Evolutionary conservation across 2,329 filamentous ascomycete genomes (phyloP).

Genomic region (Paecilomyces fulvus): DNA sequence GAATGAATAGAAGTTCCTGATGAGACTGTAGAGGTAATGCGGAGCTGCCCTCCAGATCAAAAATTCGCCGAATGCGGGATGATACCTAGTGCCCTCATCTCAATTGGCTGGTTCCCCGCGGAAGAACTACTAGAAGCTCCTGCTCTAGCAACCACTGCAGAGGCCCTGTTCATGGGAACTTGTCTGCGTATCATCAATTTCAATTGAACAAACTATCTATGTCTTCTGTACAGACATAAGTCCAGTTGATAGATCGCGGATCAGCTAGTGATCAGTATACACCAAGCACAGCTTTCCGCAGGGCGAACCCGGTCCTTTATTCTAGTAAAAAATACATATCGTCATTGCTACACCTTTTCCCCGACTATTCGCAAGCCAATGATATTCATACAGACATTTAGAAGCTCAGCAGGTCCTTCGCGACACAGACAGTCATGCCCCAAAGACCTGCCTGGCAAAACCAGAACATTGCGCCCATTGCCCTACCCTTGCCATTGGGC

Average conservation of each 20-base stretch:
- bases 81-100: not conserved
- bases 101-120: not conserved
- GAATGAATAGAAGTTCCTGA: not conserved
- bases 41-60: not conserved
- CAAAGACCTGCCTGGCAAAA: constrained; percentile 32
- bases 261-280: too few species aligned
- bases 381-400: not conserved
- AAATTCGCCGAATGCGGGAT: not conserved
- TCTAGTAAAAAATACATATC: not conserved
- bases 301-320: too few species aligned
- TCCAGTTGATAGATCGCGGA: too few species aligned
- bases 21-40: not conserved
- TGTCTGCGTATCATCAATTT: not conserved
- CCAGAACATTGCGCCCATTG: constrained; percentile 29
- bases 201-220: not conserved
- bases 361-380: not conserved
- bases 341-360: not conserved
- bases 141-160: not conserved
- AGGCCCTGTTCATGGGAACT: not conserved
- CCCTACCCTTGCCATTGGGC: constrained; percentile 30
- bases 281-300: too few species aligned
- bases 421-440: constrained; percentile 30
- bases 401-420: constrained; percentile 17
- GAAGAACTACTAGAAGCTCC: not conserved
- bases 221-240: too few species aligned